Conservation (phyloP, 306 rosid species). For the Quercus robur region DNA sequence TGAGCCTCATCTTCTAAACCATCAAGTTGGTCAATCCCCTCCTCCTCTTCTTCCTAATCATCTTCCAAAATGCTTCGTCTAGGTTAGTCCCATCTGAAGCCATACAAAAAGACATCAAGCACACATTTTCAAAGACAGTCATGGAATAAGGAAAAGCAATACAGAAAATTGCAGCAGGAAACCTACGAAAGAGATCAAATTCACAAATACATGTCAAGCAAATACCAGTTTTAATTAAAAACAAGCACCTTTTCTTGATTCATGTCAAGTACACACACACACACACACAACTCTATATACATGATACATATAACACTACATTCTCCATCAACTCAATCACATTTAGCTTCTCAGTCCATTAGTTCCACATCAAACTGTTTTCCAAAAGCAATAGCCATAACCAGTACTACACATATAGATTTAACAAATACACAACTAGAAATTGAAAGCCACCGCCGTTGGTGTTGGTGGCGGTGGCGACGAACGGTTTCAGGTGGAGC, state of each 20-base stretch:
- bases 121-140: background rate
- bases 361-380: background rate
- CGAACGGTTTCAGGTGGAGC: too few relatives aligned
- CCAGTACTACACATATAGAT: too few relatives aligned
- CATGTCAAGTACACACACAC: slow-evolving; percentile 28
- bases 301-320: too few relatives aligned
- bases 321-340: too few relatives aligned
- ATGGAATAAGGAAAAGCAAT: background rate
- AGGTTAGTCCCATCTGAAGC: slow-evolving; percentile 28
- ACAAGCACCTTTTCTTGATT: slow-evolving; percentile 63
- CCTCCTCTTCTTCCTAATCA: slow-evolving; percentile 96
- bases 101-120: too few relatives aligned
- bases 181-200: background rate
- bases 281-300: too few relatives aligned
- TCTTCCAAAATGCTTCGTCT: slow-evolving; percentile 93
- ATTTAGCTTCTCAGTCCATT: background rate
- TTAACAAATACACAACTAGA: too few relatives aligned
- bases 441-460: too few relatives aligned
- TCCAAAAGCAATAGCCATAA: too few relatives aligned
- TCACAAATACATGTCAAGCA: background rate
- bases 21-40: slow-evolving; percentile 70
- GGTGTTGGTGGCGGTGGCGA: too few relatives aligned
- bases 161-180: background rate
- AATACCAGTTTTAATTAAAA: background rate
- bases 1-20: slow-evolving; percentile 58